Evolutionary conservation across 192 early-diverging fungal species (phyloP), one percentile per base, ranked within the genome.

Genomic region (Chytriomyces confervae): DNA sequence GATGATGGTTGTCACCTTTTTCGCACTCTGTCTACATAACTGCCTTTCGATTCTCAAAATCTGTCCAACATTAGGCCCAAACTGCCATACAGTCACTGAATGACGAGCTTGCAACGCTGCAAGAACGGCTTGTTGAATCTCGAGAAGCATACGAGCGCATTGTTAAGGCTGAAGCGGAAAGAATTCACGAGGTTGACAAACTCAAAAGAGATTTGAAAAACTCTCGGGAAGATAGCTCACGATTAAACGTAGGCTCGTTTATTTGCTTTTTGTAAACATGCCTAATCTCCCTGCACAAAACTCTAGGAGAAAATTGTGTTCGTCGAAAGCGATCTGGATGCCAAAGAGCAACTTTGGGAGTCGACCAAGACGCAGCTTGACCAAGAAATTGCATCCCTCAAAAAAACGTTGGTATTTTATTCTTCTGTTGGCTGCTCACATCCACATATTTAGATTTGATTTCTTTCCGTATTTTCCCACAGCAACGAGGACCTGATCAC

Each of bases 401-500:
- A 85, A 69, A 79, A 86, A 75, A 67, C 78, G 78, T 79, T 16
- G 7, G 48, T 64, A 5, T 11, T 10, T 45, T 61, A 18, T 69
- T 69, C 0, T 29, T 47, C 18, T 29, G 9, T 10, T 69, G n/a
- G 16, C 13, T 29, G 16, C 2, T 18, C 53, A 57, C 53, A 18
- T 2, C 11, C 53, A 57, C 20, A 36, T 36, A 36, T 36, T 36
- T 2, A 36, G 29, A 0, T 36, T 36, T 36, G 29, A 36, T 36
- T 36, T 36, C 29, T 36, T 36, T 36, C 29, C 20, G 53, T 57
- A 18, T 20, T 57, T 57, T 11, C 13, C 13, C 62, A 10, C 63
- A 85, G 89, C 0, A 84, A 85, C 13, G 73, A 85, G 0, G 92
- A 91, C 62, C 75, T 91, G 50, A 80, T 81, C 50, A 81, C 84